These are phyloP conservation scores for Areca catechu DNA, from an alignment of 176 grass and related monocot genomes.

Conservation along the genomic window DNA sequence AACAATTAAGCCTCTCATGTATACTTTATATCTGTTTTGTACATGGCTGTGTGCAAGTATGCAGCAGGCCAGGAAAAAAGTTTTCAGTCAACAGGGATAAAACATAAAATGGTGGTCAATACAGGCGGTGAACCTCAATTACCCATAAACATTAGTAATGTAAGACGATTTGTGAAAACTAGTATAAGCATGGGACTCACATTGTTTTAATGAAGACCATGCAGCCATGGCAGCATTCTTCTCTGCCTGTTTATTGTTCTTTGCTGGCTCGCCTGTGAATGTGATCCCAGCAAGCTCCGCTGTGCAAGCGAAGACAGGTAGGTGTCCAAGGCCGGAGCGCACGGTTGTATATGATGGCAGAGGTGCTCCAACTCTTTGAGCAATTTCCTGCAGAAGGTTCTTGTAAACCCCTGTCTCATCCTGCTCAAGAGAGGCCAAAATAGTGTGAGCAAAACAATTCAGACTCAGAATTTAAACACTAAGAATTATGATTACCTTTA, in stretches of 20 bases:
- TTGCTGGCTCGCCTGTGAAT: slow-evolving; percentile 77
- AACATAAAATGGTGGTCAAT: too few species aligned
- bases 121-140: too few species aligned
- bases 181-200: slow-evolving; percentile 29
- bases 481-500: too few species aligned
- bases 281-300: slow-evolving; percentile 85
- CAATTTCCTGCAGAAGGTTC: slow-evolving; percentile 89
- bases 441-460: too few species aligned
- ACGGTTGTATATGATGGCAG: slow-evolving; percentile 76
- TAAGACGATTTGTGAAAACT: too few species aligned
- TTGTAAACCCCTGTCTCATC: slow-evolving; percentile 99
- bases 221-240: slow-evolving; percentile 90
- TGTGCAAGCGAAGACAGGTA: slow-evolving; percentile 90
- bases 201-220: slow-evolving; percentile 86
- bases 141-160: too few species aligned
- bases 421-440: slow-evolving; percentile 25
- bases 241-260: slow-evolving; percentile 97
- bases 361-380: slow-evolving; percentile 89
- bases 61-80: too few species aligned
- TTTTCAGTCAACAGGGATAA: too few species aligned
- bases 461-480: too few species aligned
- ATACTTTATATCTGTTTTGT: too few species aligned
- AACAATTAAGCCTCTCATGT: too few species aligned
- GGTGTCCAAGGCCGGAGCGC: slow-evolving; percentile 75
- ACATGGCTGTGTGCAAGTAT: too few species aligned